These are phyloP conservation scores for Forsythia suspensa DNA, from an alignment of 257 asterid genomes.

Conservation along the genomic window DNA sequence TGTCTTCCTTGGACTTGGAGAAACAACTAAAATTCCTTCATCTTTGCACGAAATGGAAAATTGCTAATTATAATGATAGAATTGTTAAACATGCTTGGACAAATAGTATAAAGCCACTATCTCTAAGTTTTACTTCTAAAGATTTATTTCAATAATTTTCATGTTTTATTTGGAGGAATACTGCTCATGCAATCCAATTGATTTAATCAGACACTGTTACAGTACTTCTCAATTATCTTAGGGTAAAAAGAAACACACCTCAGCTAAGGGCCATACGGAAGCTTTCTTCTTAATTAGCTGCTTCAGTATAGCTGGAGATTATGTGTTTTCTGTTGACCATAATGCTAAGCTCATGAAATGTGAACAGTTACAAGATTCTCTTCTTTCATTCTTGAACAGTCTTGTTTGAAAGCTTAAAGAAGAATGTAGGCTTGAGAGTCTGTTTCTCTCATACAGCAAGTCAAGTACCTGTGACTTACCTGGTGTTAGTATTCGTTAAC, in stretches of 20 bases:
- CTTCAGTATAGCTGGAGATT: neutral
- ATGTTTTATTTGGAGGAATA: neutral
- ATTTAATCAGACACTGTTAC: neutral
- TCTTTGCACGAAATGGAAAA: no score
- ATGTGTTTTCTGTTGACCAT: neutral
- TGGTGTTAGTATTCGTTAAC: neutral
- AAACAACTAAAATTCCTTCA: no score
- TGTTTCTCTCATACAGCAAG: neutral
- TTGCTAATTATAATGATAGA: neutral
- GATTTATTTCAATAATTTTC: neutral
- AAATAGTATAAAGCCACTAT: neutral
- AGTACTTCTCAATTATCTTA: neutral
- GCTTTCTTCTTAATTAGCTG: neutral
- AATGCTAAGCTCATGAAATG: neutral
- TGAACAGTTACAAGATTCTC: neutral
- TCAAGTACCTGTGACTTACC: neutral
- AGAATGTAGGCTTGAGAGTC: neutral
- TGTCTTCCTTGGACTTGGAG: no score
- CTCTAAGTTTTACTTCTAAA: neutral
- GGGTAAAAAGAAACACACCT: neutral
- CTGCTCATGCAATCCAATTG: neutral
- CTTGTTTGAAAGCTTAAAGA: neutral
- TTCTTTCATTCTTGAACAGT: neutral
- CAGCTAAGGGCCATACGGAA: neutral
- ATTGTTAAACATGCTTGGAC: neutral